These are phyloP conservation scores for Leptosphaerulina australis DNA, from an alignment of 2,329 filamentous ascomycete genomes.

Conservation along the genomic window DNA sequence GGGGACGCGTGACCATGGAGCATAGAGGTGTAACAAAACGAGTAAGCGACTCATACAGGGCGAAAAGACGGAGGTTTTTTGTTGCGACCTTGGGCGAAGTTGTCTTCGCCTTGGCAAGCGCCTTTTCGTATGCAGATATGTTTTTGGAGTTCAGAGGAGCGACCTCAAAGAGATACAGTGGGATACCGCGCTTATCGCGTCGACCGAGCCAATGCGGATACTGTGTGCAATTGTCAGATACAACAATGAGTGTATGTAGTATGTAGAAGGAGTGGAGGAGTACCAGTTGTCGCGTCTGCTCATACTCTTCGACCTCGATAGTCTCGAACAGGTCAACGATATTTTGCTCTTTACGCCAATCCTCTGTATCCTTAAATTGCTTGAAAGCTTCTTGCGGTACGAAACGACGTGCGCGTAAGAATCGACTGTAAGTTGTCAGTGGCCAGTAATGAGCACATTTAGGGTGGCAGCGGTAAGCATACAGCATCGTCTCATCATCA, in stretches of 20 bases:
- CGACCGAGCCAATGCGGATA: conserved; percentile 96
- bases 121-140: conserved; percentile 77
- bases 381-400: conserved; percentile 74
- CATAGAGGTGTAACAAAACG: conserved; percentile 86
- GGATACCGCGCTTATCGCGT: conserved; percentile 87
- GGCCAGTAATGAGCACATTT: conserved; percentile 22
- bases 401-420: conserved; percentile 84
- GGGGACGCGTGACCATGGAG: conserved; percentile 75
- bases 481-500: conserved; percentile 76
- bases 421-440: conserved; percentile 66
- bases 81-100: conserved; percentile 70
- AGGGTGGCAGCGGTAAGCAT: conserved; percentile 39
- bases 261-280: conserved; percentile 22
- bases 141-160: conserved; percentile 81
- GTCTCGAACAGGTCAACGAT: conserved; percentile 82
- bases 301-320: conserved; percentile 84
- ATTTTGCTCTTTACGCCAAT: conserved; percentile 81
- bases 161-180: conserved; percentile 90
- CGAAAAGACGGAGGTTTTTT: conserved; percentile 84
- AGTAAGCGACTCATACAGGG: conserved; percentile 90
- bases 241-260: background rate
- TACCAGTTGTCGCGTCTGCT: conserved; percentile 78
- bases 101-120: conserved; percentile 59
- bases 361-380: conserved; percentile 88
- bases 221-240: conserved; percentile 53